Percentiles rank a stretch among this genome's conserved stretches.
Evolutionary conservation across 2,329 filamentous ascomycete species (phyloP).

Genomic region (Ophiostoma sp.): DNA sequence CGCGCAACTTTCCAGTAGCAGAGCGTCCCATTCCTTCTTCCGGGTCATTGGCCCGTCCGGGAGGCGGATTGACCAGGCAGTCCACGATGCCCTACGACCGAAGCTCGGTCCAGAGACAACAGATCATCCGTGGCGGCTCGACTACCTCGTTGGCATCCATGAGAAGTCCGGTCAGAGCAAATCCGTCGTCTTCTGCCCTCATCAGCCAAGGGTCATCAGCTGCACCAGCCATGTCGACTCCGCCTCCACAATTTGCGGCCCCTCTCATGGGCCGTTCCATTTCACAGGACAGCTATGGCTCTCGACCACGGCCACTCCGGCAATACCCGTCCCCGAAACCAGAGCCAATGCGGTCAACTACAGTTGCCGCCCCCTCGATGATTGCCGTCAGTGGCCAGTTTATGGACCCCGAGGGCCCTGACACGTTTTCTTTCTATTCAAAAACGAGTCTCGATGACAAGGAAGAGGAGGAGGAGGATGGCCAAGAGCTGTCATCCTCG

Average conservation of each 20-base stretch:
- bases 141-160: not conserved
- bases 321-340: constrained; percentile 8
- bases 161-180: not conserved
- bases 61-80: constrained; percentile 15
- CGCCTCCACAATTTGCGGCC: not conserved
- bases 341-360: constrained; percentile 6
- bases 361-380: constrained; percentile 20
- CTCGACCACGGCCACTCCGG: not conserved
- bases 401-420: constrained; percentile 23
- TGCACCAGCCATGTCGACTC: not conserved
- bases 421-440: constrained; percentile 22
- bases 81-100: constrained; percentile 14
- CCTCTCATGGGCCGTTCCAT: constrained; percentile 21
- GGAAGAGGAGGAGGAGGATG: constrained; percentile 14
- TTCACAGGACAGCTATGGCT: constrained; percentile 25
- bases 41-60: not conserved
- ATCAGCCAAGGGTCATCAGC: not conserved
- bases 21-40: not conserved
- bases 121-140: not conserved
- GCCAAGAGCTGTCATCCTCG: not conserved
- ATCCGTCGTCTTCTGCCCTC: not conserved
- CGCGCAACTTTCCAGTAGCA: not conserved
- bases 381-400: constrained; percentile 21
- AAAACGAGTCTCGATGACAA: constrained; percentile 16
- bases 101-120: not conserved